Conservation (phyloP, 805 yeast species). For the Grigorovia yakushimaensis region DNA sequence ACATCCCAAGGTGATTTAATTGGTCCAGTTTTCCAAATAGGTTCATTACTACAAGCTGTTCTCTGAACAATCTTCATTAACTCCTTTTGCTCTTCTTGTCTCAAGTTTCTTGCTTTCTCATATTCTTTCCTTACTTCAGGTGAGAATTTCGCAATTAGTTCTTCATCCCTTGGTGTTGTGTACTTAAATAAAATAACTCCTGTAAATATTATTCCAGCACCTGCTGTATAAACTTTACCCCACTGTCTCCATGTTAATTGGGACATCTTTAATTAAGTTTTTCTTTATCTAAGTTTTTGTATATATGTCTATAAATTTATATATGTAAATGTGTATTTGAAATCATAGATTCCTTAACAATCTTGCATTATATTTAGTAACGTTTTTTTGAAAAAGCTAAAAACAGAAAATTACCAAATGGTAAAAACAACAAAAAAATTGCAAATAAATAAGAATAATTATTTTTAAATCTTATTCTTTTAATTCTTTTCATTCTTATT, state of each 20-base stretch:
- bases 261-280: no score
- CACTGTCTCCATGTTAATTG: slow-evolving; percentile 48
- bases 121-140: slow-evolving; percentile 78
- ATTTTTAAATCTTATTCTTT: no score
- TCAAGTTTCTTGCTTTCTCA: slow-evolving; percentile 49
- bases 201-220: slow-evolving; percentile 57
- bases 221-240: slow-evolving; percentile 47
- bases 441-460: no score
- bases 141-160: slow-evolving; percentile 59
- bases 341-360: no score
- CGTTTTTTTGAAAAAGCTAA: no score
- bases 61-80: slow-evolving; percentile 55
- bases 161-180: slow-evolving; percentile 79
- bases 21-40: slow-evolving; percentile 74
- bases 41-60: slow-evolving; percentile 61
- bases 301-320: background rate
- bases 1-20: slow-evolving; percentile 58
- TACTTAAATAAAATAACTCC: slow-evolving; percentile 67
- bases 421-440: no score
- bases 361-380: no score
- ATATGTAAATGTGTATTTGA: no score
- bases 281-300: no score
- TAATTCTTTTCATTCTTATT: no score
- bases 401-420: no score
- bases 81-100: slow-evolving; percentile 60